phyloP scores from a whole-genome alignment of 2,329 filamentous ascomycete species.

The Colletotrichum endophyticum region DNA sequence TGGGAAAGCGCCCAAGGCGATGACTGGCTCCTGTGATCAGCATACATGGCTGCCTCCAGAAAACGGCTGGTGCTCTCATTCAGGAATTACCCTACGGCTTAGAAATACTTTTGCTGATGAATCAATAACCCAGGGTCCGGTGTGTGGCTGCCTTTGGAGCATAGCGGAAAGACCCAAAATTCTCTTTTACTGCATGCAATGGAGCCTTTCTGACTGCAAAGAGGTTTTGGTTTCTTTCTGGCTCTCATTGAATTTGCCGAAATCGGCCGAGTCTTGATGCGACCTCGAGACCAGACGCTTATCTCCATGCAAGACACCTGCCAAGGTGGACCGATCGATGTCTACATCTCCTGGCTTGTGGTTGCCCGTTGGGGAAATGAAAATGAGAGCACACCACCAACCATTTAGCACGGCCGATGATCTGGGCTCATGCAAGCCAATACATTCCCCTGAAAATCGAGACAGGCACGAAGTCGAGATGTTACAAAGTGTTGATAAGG shows the following conservation, averaged over 20 bases:
- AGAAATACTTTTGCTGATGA: neutral
- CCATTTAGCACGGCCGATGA: neutral
- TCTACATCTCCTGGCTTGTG: neutral
- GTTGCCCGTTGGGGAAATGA: neutral
- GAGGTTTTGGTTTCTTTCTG: neutral
- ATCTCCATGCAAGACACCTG: neutral
- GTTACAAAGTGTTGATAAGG: neutral
- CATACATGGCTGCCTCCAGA: neutral
- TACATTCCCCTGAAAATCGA: neutral
- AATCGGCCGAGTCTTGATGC: neutral
- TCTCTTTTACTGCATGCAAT: neutral
- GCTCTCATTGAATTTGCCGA: neutral
- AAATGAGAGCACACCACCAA: neutral
- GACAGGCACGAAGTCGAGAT: neutral
- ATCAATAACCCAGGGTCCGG: neutral
- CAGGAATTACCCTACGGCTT: neutral
- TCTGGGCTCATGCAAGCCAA: neutral
- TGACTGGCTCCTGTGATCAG: neutral
- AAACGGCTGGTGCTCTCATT: neutral
- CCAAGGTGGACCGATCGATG: neutral
- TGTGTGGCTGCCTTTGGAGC: neutral
- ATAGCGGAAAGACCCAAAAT: neutral
- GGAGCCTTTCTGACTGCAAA: neutral
- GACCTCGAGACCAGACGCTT: neutral
- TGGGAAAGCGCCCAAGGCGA: neutral